Base-by-base conservation (phyloP, 164 flowering plant genomes). In the Sedum album region DNA sequence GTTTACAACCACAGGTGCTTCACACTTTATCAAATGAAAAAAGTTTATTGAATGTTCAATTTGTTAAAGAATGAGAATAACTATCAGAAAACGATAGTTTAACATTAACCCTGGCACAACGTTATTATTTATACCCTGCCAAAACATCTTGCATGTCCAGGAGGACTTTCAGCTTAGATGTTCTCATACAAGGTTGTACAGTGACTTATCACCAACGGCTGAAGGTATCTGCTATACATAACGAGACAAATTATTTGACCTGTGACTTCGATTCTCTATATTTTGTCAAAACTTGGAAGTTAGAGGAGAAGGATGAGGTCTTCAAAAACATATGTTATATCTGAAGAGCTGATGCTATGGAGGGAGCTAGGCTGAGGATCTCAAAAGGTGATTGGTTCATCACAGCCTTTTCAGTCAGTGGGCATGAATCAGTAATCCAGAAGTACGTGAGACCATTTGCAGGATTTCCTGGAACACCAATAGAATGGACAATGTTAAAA, bases 341-440 rank as follows among this genome's bases (percentile, higher is more conserved):
- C 66, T 84, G 95, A 63, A 92, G 90, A n/a, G 88, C 53, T 65
- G 86, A 75, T 20, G 97, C 94, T 70, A 94, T 91, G 68, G 96
- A 77, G 44, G 83, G 79, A 5, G 97, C 90, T 17, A 92, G 92
- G 76, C 94, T 95, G n/a, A 95, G 86, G 55, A 92, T 87, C 77
- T 95, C 93, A 73, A 90, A 95, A 20, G 99, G 99, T 4, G 74
- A 77, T 76, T 60, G 85, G 76, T 78, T 78, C 70, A 73, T 81
- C 73, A 95, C 94, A 65, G 82, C 82, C 72, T 80, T 84, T 73
- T 90, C 97, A 4, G 97, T 90, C 75, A 74, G 39, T 1, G 97
- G 97, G 75, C 97, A 95, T 4, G 99, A 95, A 33, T 92, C 99
- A 35, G 97, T 92, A 33, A 95, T 88, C 99, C 99, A 95, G 75